Conservation (phyloP, 1,139 yeast genomes). For the Geotrichum aggregatum region DNA sequence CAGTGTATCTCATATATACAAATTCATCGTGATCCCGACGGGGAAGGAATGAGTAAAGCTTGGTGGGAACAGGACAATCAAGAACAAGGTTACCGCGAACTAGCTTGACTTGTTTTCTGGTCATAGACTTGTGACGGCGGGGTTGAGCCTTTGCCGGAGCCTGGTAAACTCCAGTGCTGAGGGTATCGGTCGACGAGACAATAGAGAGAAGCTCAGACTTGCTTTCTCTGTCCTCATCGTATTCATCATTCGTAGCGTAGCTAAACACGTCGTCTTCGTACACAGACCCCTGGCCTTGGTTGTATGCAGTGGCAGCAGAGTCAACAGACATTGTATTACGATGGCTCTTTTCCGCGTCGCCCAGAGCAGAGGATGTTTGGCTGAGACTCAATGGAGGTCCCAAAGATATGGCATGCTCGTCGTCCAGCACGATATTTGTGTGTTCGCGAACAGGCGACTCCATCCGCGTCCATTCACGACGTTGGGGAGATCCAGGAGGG, state of each 20-base stretch:
- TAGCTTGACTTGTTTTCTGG: conserved; percentile 59
- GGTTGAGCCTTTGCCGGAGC: conserved; percentile 52
- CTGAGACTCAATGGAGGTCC: conserved; percentile 11
- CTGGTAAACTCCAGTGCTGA: conserved; percentile 30
- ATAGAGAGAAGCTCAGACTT: conserved; percentile 31
- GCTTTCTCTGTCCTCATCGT: conserved; percentile 24
- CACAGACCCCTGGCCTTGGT: conserved; percentile 4
- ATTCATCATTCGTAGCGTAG: conserved; percentile 14
- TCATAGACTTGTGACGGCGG: conserved; percentile 55
- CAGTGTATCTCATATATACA: conserved; percentile 73
- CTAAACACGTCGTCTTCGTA: conserved; percentile 15
- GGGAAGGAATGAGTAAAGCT: conserved; percentile 71
- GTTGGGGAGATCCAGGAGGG: conserved; percentile 20
- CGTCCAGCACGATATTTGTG: conserved; percentile 29
- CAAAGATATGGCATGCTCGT: conserved; percentile 13
- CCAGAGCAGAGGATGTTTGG: neutral
- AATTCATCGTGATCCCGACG: conserved; percentile 84
- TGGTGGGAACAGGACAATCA: conserved; percentile 91
- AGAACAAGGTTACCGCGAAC: conserved; percentile 76
- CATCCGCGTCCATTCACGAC: conserved; percentile 34
- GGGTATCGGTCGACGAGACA: conserved; percentile 29
- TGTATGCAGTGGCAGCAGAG: conserved; percentile 15
- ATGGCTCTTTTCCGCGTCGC: conserved; percentile 2
- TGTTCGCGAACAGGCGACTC: conserved; percentile 30
- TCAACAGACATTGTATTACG: conserved; percentile 12